Evolutionary conservation across 768 basidiomycete genomes (phyloP), one percentile per base, ranked within the genome.

Genomic region (Dioszegia crocea): DNA sequence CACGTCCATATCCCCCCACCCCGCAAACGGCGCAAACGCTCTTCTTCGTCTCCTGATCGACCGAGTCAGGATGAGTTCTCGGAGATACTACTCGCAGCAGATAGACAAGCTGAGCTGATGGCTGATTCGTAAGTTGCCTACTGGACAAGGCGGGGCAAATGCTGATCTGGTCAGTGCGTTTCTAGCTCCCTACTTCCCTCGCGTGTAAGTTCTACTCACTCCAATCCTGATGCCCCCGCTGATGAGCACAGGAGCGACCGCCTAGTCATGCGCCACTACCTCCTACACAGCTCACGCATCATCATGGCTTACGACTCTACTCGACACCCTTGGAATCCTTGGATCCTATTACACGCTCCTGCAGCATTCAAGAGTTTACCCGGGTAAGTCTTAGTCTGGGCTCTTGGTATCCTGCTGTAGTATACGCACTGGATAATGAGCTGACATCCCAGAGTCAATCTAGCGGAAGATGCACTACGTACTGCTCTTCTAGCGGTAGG

Each of bases 201-300:
- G 60, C 0, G 45, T 67, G 67, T 67, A 40, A 46, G 63, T 55
- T 19, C 2, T 19, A n/a, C 19, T 54, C 33, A n/a, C 50, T 43
- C 30, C 1, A 14, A 17, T n/a, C 33, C 33, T 33, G 33, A 33
- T 33, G 33, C 33, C 33, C 6, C 8, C 8, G 40, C 16, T 17
- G 21, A 40, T 26, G 38, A 40, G n/a, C 11, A 23, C 54, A 63
- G 67, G 16, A 66, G 70, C 31, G 68, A 70, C 27, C 56, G 62
- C 21, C 31, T 70, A 16, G 62, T 70, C 46, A 66, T 70, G 24
- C 68, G 64, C 5, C 68, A 73, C 44, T 73, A 73, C 58, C 60
- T 73, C 4, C 55, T 59, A 17, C 38, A 57, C 16, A 70, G 68
- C 2, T 60, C 64, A 2, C 56, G 63, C 24, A 67, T 70, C 53